These are phyloP conservation scores for Lasiodiplodia gonubiensis DNA, from an alignment of 2,329 filamentous ascomycete species.

Conservation along the genomic window DNA sequence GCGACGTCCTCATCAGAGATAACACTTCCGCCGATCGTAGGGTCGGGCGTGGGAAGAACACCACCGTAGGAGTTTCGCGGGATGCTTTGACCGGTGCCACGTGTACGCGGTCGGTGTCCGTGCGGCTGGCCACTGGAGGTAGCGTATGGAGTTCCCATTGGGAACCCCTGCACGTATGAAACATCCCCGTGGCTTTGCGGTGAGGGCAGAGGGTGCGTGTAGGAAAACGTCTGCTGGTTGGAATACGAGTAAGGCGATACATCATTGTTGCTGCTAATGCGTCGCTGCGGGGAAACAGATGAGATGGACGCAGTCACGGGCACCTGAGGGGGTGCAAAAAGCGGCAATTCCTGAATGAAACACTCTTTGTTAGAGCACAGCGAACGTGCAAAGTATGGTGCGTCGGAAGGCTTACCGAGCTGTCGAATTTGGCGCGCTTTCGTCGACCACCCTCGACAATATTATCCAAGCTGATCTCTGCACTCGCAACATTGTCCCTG, in stretches of 20 bases:
- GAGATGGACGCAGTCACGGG: constrained; percentile 94
- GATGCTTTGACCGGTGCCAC: constrained; percentile 46
- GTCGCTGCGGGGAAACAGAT: constrained; percentile 91
- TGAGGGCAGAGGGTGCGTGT: constrained; percentile 78
- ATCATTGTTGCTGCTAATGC: constrained; percentile 73
- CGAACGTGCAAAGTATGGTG: constrained; percentile 28
- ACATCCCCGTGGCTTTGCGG: constrained; percentile 72
- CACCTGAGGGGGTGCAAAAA: constrained; percentile 82
- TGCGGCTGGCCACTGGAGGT: constrained; percentile 40
- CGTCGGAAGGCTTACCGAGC: constrained; percentile 75
- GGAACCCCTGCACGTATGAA: constrained; percentile 42
- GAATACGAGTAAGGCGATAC: constrained; percentile 76
- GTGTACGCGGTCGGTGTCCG: constrained; percentile 44
- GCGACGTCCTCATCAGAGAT: constrained; percentile 99
- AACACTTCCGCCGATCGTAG: constrained; percentile 88
- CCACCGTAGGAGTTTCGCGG: constrained; percentile 56
- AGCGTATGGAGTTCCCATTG: constrained; percentile 44
- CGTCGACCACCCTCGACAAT: constrained; percentile 96
- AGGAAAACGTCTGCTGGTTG: constrained; percentile 79
- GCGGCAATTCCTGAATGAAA: constrained; percentile 77
- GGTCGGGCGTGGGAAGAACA: constrained; percentile 79
- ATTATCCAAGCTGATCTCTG: constrained; percentile 97
- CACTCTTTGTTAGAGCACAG: constrained; percentile 28
- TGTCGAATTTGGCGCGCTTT: constrained; percentile 93
- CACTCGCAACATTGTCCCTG: constrained; percentile 87